Base-by-base conservation (phyloP, 83 land plant genomes). In the Diphasiastrum complanatum region DNA sequence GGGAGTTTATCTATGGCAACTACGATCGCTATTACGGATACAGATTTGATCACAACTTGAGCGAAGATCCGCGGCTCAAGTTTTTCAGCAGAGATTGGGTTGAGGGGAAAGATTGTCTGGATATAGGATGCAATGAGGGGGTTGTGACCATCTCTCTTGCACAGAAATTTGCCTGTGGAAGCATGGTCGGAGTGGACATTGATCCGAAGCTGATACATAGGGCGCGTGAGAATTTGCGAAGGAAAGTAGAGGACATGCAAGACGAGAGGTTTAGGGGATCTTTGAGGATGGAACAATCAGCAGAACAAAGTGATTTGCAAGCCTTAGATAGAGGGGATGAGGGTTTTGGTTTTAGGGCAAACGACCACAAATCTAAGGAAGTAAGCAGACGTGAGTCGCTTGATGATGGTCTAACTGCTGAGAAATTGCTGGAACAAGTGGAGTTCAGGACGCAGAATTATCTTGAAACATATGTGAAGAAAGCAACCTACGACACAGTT, bases 81-180 rank as follows among this genome's bases (percentile, higher is more conserved):
- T 68, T 71, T 16, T 65, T 90, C 25, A 84, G 72, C 71, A 77
- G 61, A 24, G 84, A 82, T 33, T 90, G 92, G 97, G 83, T 91
- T 68, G 79, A 81, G 53, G 79, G 73, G 38, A 86, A 80, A 61
- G 81, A 82, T 56, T 87, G 92, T 38, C 86, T 91, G 3, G 97
- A 91, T 45, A 78, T 91, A 65, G 97, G 97, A 34, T 91, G 97
- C 74, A 91, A 86, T 52, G 79, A 73, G 54, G 97, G 97, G 16
- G 23, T 81, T 18, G 58, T 89, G 0, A 89, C 91, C 5, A 79
- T 89, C 24, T 49, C 67, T 32, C 73, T 85, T 79, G 97, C 92
- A 48, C 71, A 70, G 60, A 81, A 83, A 51, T 86, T 83, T 48
- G n/a, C 45, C 5, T 84, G 88, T 56, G 56, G 50, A 75, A 81